Evolutionary conservation across 2,329 filamentous ascomycete genomes (phyloP).

Genomic region (Pseudogymnoascus verrucosus): DNA sequence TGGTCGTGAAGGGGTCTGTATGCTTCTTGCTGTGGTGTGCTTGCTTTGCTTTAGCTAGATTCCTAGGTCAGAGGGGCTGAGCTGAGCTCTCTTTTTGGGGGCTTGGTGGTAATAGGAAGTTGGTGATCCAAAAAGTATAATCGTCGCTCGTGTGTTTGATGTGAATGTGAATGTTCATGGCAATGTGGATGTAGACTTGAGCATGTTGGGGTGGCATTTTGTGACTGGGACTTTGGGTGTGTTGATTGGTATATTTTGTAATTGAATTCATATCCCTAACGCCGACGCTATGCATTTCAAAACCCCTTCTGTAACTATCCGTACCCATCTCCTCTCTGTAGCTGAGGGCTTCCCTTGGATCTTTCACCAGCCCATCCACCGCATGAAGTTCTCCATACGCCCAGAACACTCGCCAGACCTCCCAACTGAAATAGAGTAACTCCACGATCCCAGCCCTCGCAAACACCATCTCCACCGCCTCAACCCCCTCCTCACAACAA

Average conservation of each 20-base stretch:
- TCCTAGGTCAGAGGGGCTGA: neutral
- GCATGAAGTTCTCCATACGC: neutral
- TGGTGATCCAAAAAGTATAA: neutral
- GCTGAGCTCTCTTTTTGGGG: neutral
- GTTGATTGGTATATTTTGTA: neutral
- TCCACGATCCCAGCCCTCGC: neutral
- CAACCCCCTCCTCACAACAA: conserved; percentile 53
- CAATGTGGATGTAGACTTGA: neutral
- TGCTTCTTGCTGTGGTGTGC: neutral
- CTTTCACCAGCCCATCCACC: neutral
- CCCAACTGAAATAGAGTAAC: neutral
- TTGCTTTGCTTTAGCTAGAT: conserved; percentile 6
- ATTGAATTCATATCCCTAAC: neutral
- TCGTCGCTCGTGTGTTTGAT: neutral
- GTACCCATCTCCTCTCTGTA: neutral
- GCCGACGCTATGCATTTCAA: conserved; percentile 3
- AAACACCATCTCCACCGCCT: neutral
- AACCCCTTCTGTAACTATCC: neutral
- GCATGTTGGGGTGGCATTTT: neutral
- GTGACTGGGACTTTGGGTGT: neutral
- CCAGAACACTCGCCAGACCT: neutral
- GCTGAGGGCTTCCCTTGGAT: neutral
- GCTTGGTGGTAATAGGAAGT: conserved; percentile 6
- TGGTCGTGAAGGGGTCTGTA: neutral
- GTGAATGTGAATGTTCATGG: neutral